Conservation (phyloP, 768 basidiomycete genomes). For the Mycena latifolia region DNA sequence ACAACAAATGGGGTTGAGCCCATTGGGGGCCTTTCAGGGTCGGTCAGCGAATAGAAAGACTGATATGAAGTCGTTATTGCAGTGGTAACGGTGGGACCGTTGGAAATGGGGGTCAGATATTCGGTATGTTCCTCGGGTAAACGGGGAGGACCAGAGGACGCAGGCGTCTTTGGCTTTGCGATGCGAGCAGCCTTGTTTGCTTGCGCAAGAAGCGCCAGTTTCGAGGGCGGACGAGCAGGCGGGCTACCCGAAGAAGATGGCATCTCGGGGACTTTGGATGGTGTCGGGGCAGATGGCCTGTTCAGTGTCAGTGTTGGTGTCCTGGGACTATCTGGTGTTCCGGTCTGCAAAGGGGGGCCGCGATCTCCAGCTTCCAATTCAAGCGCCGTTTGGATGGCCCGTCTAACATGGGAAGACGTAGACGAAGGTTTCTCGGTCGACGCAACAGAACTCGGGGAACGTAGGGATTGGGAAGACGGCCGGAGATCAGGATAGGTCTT, state of each 20-base stretch:
- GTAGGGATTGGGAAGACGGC: conserved; percentile 70
- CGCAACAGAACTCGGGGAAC: conserved; percentile 50
- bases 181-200: conserved; percentile 65
- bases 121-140: conserved; percentile 70
- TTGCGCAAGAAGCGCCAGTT: conserved; percentile 81
- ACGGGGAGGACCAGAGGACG: conserved; percentile 42
- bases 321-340: conserved; percentile 36
- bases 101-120: conserved; percentile 84
- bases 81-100: conserved; percentile 84
- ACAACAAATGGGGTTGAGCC: conserved; percentile 59
- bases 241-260: conserved; percentile 38
- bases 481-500: conserved; percentile 80
- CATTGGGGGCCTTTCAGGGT: conserved; percentile 57
- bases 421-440: conserved; percentile 56
- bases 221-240: conserved; percentile 65
- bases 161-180: conserved; percentile 50
- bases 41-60: conserved; percentile 72
- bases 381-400: conserved; percentile 78
- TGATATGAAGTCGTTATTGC: conserved; percentile 89
- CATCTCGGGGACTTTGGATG: conserved; percentile 38
- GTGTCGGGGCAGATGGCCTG: conserved; percentile 40
- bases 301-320: conserved; percentile 41
- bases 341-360: conserved; percentile 30
- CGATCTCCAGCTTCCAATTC: conserved; percentile 68
- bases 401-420: conserved; percentile 70